Percentiles rank a stretch among this genome's conserved stretches.
These are phyloP conservation scores for Penicillium ochrochloron DNA, from an alignment of 495 filamentous ascomycete species.

Conservation along the genomic window DNA sequence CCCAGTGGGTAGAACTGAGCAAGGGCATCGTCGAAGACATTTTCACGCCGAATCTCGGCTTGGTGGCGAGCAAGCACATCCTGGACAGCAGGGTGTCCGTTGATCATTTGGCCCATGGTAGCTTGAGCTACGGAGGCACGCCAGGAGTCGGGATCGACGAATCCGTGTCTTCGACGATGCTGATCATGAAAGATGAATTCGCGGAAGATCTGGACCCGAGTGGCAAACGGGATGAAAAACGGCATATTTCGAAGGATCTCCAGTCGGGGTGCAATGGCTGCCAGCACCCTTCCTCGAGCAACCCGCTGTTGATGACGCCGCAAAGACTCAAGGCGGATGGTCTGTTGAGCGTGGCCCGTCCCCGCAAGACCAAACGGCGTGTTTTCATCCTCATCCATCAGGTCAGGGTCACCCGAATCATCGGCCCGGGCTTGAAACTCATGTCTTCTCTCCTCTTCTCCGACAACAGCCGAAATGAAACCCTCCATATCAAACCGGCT, in stretches of 20 bases:
- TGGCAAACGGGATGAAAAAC: slow-evolving; percentile 92
- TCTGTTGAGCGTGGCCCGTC: slow-evolving; percentile 56
- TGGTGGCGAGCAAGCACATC: slow-evolving; percentile 72
- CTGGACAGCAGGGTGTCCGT: slow-evolving; percentile 32
- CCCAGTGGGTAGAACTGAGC: slow-evolving; percentile 81
- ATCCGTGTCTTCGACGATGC: slow-evolving; percentile 71
- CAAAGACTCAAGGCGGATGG: slow-evolving; percentile 55
- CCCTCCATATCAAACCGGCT: slow-evolving; percentile 87
- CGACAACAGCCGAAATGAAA: slow-evolving; percentile 84
- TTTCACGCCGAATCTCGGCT: slow-evolving; percentile 78
- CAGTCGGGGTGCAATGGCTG: slow-evolving; percentile 77
- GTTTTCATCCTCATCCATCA: slow-evolving; percentile 36
- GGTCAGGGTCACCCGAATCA: slow-evolving; percentile 45
- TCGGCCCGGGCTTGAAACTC: slow-evolving; percentile 64
- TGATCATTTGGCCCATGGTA: slow-evolving; percentile 44
- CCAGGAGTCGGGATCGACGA: slow-evolving; percentile 80
- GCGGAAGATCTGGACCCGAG: slow-evolving; percentile 90
- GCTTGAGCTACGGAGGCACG: slow-evolving; percentile 61
- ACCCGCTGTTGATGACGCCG: slow-evolving; percentile 65
- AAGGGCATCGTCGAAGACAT: slow-evolving; percentile 85
- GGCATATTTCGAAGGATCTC: slow-evolving; percentile 96
- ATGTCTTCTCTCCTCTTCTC: slow-evolving; percentile 83
- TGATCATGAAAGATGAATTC: slow-evolving; percentile 89
- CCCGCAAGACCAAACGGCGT: slow-evolving; percentile 51
- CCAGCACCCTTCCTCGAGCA: slow-evolving; percentile 68